These are phyloP conservation scores for Cladosporium sp. DNA, from an alignment of 2,329 filamentous ascomycete species.

Conservation along the genomic window DNA sequence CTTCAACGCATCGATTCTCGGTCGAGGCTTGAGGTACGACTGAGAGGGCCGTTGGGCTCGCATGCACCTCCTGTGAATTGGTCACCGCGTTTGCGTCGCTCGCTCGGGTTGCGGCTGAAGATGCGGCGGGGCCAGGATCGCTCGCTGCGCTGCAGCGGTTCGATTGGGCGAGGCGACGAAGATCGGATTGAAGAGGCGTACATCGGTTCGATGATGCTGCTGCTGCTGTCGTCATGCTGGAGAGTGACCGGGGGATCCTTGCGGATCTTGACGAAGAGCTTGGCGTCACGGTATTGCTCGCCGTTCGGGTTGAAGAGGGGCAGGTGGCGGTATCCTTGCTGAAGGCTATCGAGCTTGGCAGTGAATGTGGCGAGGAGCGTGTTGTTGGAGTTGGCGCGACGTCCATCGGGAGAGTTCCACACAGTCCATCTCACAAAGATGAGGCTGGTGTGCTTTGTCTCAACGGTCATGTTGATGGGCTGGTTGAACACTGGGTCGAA, in stretches of 20 bases:
- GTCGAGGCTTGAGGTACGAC: conserved; percentile 31
- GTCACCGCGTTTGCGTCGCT: conserved; percentile 31
- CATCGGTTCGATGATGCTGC: conserved; percentile 21
- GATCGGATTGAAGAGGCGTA: not conserved
- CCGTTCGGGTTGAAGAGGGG: conserved; percentile 83
- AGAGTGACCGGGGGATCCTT: conserved; percentile 41
- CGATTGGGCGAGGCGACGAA: conserved; percentile 25
- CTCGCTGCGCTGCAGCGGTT: conserved; percentile 21
- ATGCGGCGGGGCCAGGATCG: conserved; percentile 37
- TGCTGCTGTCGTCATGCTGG: conserved; percentile 24
- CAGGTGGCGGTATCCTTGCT: conserved; percentile 86
- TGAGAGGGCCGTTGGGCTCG: conserved; percentile 22
- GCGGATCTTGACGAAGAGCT: conserved; percentile 82
- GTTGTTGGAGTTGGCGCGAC: conserved; percentile 55
- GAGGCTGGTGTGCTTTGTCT: conserved; percentile 89
- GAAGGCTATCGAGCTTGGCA: conserved; percentile 81
- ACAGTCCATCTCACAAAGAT: conserved; percentile 93
- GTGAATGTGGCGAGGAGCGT: conserved; percentile 78
- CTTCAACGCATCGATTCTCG: conserved; percentile 22
- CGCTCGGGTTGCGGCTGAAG: conserved; percentile 39
- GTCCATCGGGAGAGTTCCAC: conserved; percentile 74
- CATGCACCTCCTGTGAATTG: conserved; percentile 13
- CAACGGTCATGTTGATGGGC: conserved; percentile 70
- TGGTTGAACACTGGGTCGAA: conserved; percentile 88
- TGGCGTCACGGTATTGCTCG: conserved; percentile 91